These are phyloP conservation scores for Sugiyamaella pinicola DNA, from an alignment of 1,139 yeast species.

Conservation along the genomic window DNA sequence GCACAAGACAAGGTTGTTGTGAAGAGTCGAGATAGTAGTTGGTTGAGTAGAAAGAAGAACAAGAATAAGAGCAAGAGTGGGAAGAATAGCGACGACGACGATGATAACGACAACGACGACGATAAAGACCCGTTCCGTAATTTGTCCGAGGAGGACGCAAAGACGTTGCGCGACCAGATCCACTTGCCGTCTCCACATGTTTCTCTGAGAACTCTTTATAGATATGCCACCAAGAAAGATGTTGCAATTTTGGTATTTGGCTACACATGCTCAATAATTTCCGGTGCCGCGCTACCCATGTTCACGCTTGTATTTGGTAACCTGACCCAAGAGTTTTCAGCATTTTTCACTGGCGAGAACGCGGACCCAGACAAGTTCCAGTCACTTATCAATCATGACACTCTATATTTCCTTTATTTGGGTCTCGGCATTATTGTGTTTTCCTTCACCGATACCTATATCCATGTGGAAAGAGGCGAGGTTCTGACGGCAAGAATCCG, in stretches of 20 bases:
- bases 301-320: slow-evolving; percentile 47
- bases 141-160: slow-evolving; percentile 40
- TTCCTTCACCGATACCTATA: slow-evolving; percentile 40
- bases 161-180: slow-evolving; percentile 41
- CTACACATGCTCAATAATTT: slow-evolving; percentile 38
- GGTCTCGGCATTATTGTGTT: slow-evolving; percentile 45
- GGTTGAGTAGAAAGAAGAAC: slow-evolving; percentile 6
- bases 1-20: background rate
- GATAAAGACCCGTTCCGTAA: slow-evolving; percentile 29
- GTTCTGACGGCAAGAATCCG: slow-evolving; percentile 47
- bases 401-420: slow-evolving; percentile 45
- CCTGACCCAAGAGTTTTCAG: slow-evolving; percentile 44
- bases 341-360: slow-evolving; percentile 37
- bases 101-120: background rate
- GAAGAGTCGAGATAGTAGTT: background rate
- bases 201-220: slow-evolving; percentile 40
- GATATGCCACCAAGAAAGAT: slow-evolving; percentile 43
- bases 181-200: slow-evolving; percentile 33
- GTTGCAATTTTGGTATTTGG: slow-evolving; percentile 37
- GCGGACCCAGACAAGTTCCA: slow-evolving; percentile 40
- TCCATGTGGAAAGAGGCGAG: slow-evolving; percentile 48
- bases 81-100: background rate
- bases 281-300: slow-evolving; percentile 47
- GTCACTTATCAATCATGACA: slow-evolving; percentile 39
- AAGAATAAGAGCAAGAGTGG: background rate